Evolutionary conservation across 768 basidiomycete species (phyloP), one percentile per base, ranked within the genome.

Genomic region (Cystofilobasidium bisporidii): DNA sequence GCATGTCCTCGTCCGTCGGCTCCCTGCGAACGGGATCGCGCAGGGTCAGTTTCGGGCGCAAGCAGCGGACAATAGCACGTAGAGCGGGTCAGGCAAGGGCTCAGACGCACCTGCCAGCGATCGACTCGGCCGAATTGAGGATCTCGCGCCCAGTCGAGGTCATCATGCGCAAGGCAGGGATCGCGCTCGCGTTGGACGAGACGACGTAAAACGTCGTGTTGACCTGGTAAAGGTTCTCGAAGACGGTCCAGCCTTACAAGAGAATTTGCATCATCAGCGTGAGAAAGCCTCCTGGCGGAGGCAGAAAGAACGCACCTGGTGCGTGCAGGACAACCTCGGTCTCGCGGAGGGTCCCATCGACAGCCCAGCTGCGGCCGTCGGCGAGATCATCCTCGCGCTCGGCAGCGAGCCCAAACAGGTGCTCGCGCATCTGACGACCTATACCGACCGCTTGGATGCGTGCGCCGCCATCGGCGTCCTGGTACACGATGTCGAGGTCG

Each of bases 121-220:
- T 78, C 32, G 82, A 81, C 2, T 82, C 84, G 18, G 80, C 74
- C 0, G 83, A 85, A 69, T 84, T 85, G 63, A 77, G 74, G 47
- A 96, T 85, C 26, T 78, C 76, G 14, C 82, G 72, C 0, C 82
- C 88, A 17, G 85, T 86, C 20, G 89, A 91, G 28, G 83, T 87
- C 72, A 96, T 87, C 58, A 81, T 80, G 1, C 81, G 77, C 18
- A 85, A 77, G 57, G 86, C 81, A 18, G 92, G 92, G 55, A 91
- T 75, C 3, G 76, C 78, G 12, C 81, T 79, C 10, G 87, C 87
- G 24, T 85, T 78, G 75, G 91, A 85, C 3, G 86, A 83, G 48
- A 97, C 89, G 71, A 94, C 80, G 74, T 85, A 91, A 43, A 88
- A 82, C 10, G 87, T 86, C 55, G 89, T 89, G 71, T 91, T 89